Conservation (phyloP, 1,139 yeast genomes). For the Geotrichum reessii region DNA sequence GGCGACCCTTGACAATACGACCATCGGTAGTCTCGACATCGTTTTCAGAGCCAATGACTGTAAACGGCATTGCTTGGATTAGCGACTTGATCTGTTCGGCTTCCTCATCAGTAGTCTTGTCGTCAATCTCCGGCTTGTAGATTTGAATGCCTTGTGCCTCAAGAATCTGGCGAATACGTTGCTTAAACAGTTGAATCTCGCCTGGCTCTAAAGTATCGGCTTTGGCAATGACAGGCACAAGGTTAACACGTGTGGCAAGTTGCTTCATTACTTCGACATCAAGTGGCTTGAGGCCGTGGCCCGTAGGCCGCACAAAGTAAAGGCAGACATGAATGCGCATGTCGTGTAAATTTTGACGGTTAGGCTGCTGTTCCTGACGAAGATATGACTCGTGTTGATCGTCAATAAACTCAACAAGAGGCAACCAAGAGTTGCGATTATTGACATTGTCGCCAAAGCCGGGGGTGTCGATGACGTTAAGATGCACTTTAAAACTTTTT, state of each 20-base stretch:
- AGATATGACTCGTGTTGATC: conserved; percentile 93
- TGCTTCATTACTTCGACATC: conserved; percentile 92
- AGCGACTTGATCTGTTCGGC: conserved; percentile 70
- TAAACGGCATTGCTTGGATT: conserved; percentile 90
- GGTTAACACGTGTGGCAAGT: conserved; percentile 79
- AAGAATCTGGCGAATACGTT: conserved; percentile 78
- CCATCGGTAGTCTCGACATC: conserved; percentile 77
- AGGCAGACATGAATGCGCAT: conserved; percentile 92
- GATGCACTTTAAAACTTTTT: conserved; percentile 75
- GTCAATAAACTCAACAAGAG: conserved; percentile 87
- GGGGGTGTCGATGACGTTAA: conserved; percentile 92
- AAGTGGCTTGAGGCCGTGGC: conserved; percentile 87
- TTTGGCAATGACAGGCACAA: conserved; percentile 93
- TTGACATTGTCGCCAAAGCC: conserved; percentile 97
- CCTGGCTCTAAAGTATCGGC: conserved; percentile 83
- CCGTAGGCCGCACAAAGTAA: conserved; percentile 93
- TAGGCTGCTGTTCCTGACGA: conserved; percentile 96
- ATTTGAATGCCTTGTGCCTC: conserved; percentile 88
- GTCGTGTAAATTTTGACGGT: conserved; percentile 53
- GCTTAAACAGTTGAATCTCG: conserved; percentile 77
- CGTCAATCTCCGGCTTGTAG: conserved; percentile 68
- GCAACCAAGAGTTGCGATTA: conserved; percentile 89
- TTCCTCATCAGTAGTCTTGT: conserved; percentile 29
- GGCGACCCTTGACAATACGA: conserved; percentile 76
- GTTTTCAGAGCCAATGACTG: conserved; percentile 85